These are phyloP conservation scores for Hemisphaericaspora xylofermentans DNA, from an alignment of 1,139 yeast species.

Conservation along the genomic window DNA sequence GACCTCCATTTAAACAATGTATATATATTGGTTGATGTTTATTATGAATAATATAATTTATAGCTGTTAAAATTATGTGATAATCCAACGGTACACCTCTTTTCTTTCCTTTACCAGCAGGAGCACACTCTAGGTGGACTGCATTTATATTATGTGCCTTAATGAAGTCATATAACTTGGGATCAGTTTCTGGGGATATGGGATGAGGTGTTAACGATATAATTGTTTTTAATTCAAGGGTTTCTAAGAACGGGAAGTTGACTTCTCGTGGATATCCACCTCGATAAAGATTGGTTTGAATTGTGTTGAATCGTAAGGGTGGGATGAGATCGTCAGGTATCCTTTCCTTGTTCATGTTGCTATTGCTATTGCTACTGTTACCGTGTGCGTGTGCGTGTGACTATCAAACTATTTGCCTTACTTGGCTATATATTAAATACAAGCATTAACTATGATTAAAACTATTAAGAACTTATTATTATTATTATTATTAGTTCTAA, in stretches of 20 bases:
- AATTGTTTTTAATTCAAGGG: slow-evolving; percentile 68
- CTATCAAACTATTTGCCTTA: no score
- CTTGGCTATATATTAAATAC: no score
- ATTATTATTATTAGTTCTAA: no score
- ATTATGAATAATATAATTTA: slow-evolving; percentile 59
- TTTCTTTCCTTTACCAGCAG: slow-evolving; percentile 71
- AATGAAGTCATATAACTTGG: slow-evolving; percentile 53
- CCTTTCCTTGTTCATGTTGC: background rate
- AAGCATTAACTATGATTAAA: no score
- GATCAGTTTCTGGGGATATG: slow-evolving; percentile 53
- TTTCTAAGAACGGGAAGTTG: slow-evolving; percentile 68
- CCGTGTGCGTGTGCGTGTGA: no score
- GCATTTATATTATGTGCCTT: slow-evolving; percentile 44
- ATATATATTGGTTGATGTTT: slow-evolving; percentile 70
- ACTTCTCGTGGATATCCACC: slow-evolving; percentile 86
- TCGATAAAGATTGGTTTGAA: slow-evolving; percentile 69
- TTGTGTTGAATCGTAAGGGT: slow-evolving; percentile 74
- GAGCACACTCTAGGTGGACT: slow-evolving; percentile 66
- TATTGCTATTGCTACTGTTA: background rate
- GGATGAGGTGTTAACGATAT: slow-evolving; percentile 80
- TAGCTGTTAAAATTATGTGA: slow-evolving; percentile 55
- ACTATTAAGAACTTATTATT: no score
- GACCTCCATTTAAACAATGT: slow-evolving; percentile 89
- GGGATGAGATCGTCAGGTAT: slow-evolving; percentile 58
- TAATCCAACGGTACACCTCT: slow-evolving; percentile 77